A percentile compares a stretch with the other conserved stretches of the same genome.
These are phyloP conservation scores for Delphinella strobiligena DNA, from an alignment of 2,329 filamentous ascomycete species.

Conservation along the genomic window DNA sequence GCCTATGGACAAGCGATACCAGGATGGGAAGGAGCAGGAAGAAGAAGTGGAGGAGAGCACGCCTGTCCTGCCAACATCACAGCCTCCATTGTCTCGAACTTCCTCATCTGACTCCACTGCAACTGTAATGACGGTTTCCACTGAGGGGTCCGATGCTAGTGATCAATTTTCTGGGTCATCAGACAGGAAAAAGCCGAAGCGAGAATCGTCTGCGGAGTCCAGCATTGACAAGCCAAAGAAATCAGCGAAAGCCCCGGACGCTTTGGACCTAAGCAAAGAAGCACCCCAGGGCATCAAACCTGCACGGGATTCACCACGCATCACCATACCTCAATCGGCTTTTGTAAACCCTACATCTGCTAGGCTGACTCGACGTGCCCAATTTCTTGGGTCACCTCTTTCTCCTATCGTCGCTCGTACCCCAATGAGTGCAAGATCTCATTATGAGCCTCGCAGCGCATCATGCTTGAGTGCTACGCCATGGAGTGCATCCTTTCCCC, in stretches of 20 bases:
- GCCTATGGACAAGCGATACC: constrained; percentile 17
- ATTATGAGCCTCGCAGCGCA: constrained; percentile 60
- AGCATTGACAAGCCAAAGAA: too few species aligned
- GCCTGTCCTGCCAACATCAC: constrained; percentile 18
- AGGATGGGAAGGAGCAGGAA: constrained; percentile 13
- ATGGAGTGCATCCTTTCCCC: constrained; percentile 15
- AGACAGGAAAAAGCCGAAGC: too few species aligned
- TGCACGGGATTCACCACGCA: constrained; percentile 25
- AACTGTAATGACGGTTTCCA: constrained; percentile 8
- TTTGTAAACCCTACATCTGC: constrained; percentile 43
- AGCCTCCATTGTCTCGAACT: constrained; percentile 23
- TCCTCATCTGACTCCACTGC: constrained; percentile 19
- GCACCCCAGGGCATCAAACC: constrained; percentile 1
- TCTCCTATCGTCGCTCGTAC: constrained; percentile 52
- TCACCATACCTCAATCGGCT: constrained; percentile 30
- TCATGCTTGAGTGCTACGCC: constrained; percentile 22
- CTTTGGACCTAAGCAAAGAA: constrained; percentile 2
- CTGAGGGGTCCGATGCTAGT: neutral
- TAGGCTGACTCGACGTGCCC: constrained; percentile 51
- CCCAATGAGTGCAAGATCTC: constrained; percentile 49
- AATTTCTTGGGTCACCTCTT: constrained; percentile 66
- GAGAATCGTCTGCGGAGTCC: neutral
- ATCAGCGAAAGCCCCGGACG: neutral
- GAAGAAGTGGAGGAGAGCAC: constrained; percentile 5
- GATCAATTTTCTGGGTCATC: too few species aligned